Base-by-base conservation (phyloP, 805 yeast species). In the Cyberlindnera nakhonratchasimensis region DNA sequence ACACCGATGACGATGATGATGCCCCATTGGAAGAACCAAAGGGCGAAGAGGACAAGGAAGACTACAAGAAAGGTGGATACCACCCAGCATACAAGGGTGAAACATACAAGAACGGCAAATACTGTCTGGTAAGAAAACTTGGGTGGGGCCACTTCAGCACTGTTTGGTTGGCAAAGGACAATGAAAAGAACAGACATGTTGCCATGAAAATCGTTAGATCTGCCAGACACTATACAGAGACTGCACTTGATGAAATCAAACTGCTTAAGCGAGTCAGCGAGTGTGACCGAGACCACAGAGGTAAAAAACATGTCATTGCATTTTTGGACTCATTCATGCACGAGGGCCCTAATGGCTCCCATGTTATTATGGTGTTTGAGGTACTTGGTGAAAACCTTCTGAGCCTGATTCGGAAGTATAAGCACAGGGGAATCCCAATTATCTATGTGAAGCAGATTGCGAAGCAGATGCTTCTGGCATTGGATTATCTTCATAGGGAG, bases 61-160 rank as follows among this genome's bases (percentile, higher is more conserved):
- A 93, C 64, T 93, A 93, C 63, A 79, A 79, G 45, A 79, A 81
- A 9, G 98, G 98, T 19, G 99, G 99, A 0, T 93, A 93, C 62
- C 99, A 93, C 59, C 96, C 99, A 0, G 93, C 95, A 11, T 79
- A 66, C 50, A 79, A 88, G 37, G 98, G 98, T 6, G 99, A 95
- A 61, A 65, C 65, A 18, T 91, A 83, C 63, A 85, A 87, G 54
- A 71, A 84, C 42, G 79, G 79, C 16, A 77, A 86, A 45, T 93
- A 93, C 61, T 72, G 81, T 2, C 65, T 93, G 37, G 90, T 86
- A 23, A 77, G 98, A 47, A 93, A 93, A 60, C 70, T 93, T 4
- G 99, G 99, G 1, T 93, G 99, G 99, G 99, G 99, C 26, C 97
- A 93, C 65, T 93, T 93, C 60, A 83, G 95, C 21, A 93, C 96